These are phyloP conservation scores for Triticum timopheevii DNA, from an alignment of 176 grass and related monocot genomes.

Conservation along the genomic window DNA sequence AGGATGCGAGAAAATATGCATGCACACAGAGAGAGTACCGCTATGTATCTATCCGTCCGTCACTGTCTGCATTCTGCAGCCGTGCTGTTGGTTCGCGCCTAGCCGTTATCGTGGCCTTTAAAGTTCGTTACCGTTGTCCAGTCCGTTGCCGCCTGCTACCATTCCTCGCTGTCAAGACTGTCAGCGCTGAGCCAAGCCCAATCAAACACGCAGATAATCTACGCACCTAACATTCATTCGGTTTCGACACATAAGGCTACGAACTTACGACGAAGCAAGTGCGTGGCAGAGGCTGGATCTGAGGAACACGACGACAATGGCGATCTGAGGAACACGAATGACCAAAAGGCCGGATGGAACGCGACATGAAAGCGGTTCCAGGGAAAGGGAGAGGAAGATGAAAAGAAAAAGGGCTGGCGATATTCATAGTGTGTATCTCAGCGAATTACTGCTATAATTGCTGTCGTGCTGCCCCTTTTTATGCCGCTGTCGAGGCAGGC, in stretches of 20 bases:
- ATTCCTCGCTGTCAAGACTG: background rate
- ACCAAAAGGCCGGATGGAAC: slow-evolving; percentile 17
- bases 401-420: background rate
- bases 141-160: background rate
- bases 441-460: slow-evolving; percentile 33
- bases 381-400: background rate
- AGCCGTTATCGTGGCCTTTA: slow-evolving; percentile 8
- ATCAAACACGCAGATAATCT: background rate
- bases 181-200: too few species aligned
- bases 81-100: background rate
- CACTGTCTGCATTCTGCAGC: background rate
- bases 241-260: background rate
- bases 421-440: slow-evolving; percentile 24
- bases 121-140: background rate
- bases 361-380: slow-evolving; percentile 15
- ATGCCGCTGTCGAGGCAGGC: slow-evolving; percentile 27
- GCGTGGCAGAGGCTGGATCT: background rate
- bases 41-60: background rate
- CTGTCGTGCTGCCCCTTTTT: slow-evolving; percentile 42
- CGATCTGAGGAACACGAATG: background rate
- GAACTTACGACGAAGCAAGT: background rate
- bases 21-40: too few species aligned
- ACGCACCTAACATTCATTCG: background rate
- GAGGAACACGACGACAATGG: background rate
- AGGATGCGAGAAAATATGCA: too few species aligned